Base-by-base conservation (phyloP, 495 filamentous ascomycete species). In the Talaromyces thailandensis region DNA sequence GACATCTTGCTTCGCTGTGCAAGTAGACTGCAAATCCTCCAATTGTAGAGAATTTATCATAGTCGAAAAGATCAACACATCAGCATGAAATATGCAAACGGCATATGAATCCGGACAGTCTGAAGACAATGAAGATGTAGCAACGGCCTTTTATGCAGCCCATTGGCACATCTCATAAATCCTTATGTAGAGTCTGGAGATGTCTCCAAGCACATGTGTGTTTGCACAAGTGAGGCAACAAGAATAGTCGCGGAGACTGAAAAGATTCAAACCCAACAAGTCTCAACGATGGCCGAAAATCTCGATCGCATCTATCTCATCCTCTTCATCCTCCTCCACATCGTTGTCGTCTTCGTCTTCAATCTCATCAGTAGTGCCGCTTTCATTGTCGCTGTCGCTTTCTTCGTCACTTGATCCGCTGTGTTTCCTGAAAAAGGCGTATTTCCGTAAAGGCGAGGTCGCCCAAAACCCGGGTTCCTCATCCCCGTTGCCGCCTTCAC, bases 231-330 rank as follows among this genome's bases (percentile, higher is more conserved):
- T 16, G 35, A 40, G 11, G 35, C 35, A n/a, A 5, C 35, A 0
- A 16, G 35, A 16, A 16, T 40, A 40, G 12, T 16, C 14, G 12
- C 3, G 11, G 1, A 40, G 6, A 16, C 4, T 21, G 43, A 18
- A 48, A 48, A 48, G 43, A 48, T 2, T 48, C 12, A 4, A 40
- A 16, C 35, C 12, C 14, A 40, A 40, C 4, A 40, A 40, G 35
- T 40, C 63, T 79, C 70, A 83, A 64, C 86, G 81, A 75, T 92
- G 89, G n/a, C 88, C 89, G 67, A 88, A 82, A 58, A 91, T 78
- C 59, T 86, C 83, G 65, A 90, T 86, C 55, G 78, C 73, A 65
- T 90, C 84, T 51, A 76, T 75, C 7, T 82, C 82, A 31, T 87
- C 82, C 0, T 81, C 83, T 6, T 79, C 78, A 1, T 75, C 74